These are phyloP conservation scores for Pseudocercospora fijiensis DNA, from an alignment of 2,329 filamentous ascomycete species.

Conservation along the genomic window DNA sequence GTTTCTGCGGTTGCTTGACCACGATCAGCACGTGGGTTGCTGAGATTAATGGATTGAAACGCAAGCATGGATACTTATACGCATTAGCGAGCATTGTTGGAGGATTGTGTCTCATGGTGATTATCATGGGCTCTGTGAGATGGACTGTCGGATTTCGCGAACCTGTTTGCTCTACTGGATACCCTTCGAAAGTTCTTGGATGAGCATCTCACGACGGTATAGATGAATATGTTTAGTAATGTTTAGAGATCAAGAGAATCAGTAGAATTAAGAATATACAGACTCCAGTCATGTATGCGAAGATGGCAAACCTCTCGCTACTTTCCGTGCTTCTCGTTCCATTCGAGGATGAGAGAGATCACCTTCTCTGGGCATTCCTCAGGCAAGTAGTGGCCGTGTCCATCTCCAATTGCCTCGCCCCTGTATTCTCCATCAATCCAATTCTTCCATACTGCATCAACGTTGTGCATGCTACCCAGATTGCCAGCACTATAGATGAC, in stretches of 20 bases:
- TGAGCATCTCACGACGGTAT: conserved; percentile 11
- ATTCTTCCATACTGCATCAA: conserved; percentile 46
- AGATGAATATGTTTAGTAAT: not conserved
- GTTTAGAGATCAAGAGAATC: not conserved
- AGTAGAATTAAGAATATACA: not conserved
- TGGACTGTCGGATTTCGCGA: conserved; percentile 59
- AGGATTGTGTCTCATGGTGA: conserved; percentile 61
- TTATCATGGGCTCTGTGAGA: conserved; percentile 71
- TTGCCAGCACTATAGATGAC: conserved; percentile 47
- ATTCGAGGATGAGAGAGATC: conserved; percentile 32
- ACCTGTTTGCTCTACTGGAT: conserved; percentile 40
- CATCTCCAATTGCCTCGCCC: conserved; percentile 38
- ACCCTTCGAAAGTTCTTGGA: conserved; percentile 32
- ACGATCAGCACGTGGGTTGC: conserved; percentile 52
- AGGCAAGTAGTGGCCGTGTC: conserved; percentile 49
- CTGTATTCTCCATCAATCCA: conserved; percentile 45
- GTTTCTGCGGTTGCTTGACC: conserved; percentile 50
- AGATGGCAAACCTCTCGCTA: not conserved
- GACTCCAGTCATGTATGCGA: not conserved
- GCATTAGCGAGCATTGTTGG: conserved; percentile 60
- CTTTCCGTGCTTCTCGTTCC: conserved; percentile 24
- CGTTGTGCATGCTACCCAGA: conserved; percentile 46
- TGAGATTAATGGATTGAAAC: conserved; percentile 43
- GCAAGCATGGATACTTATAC: conserved; percentile 66
- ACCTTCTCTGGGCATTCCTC: conserved; percentile 47